These are phyloP conservation scores for Rhizophora apiculata DNA, from an alignment of 345 rosid genomes.

Conservation along the genomic window DNA sequence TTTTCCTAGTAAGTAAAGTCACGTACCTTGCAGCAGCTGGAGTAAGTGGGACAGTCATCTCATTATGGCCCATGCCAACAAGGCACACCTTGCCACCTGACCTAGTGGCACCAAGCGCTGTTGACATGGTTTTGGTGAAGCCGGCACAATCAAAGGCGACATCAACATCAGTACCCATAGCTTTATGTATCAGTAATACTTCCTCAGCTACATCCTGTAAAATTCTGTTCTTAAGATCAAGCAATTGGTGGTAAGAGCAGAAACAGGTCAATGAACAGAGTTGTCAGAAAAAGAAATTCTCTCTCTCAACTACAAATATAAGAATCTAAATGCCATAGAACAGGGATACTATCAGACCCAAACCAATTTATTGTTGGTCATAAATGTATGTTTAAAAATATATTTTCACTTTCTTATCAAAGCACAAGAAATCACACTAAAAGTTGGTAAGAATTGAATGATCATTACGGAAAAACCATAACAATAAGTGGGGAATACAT, in stretches of 20 bases:
- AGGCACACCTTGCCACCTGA: conserved; percentile 96
- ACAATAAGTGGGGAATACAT: too few species aligned
- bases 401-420: too few species aligned
- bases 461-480: too few species aligned
- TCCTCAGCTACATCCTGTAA: conserved; percentile 66
- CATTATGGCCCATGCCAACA: conserved; percentile 73
- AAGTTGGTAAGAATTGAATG: too few species aligned
- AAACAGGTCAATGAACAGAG: background rate
- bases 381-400: too few species aligned
- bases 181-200: conserved; percentile 53
- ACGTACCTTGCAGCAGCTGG: conserved; percentile 86
- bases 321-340: too few species aligned
- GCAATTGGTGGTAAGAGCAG: background rate
- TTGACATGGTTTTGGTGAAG: conserved; percentile 85
- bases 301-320: too few species aligned
- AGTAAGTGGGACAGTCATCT: conserved; percentile 87
- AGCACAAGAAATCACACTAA: too few species aligned
- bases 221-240: background rate
- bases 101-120: conserved; percentile 64
- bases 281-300: too few species aligned
- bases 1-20: background rate
- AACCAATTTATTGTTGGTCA: too few species aligned
- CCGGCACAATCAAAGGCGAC: conserved; percentile 92
- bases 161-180: conserved; percentile 58
- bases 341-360: too few species aligned